phyloP scores from a whole-genome alignment of 1,284 basidiomycete genomes.

The Apiotrichum sp. region DNA sequence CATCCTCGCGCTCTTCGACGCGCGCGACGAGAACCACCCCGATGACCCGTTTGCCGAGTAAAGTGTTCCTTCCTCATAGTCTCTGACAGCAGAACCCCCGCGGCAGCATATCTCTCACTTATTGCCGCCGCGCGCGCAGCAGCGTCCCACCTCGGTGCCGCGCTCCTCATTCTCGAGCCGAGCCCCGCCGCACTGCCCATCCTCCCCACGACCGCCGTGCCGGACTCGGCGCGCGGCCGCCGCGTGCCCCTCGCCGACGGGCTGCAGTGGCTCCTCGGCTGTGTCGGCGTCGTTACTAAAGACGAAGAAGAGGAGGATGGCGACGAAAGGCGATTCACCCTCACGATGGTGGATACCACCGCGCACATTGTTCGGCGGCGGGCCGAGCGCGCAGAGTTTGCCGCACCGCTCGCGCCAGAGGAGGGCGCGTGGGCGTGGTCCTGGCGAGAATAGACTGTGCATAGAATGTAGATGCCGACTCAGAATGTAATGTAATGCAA shows the following conservation, averaged over 20 bases:
- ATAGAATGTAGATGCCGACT: no score
- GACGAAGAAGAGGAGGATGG: no score
- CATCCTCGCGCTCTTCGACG: constrained; percentile 25
- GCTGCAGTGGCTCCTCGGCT: constrained; percentile 26
- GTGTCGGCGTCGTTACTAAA: neutral
- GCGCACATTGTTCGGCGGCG: no score
- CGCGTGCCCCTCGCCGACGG: constrained; percentile 25
- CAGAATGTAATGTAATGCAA: no score
- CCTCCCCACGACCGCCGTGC: constrained; percentile 12
- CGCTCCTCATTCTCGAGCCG: constrained; percentile 35
- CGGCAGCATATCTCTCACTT: constrained; percentile 33
- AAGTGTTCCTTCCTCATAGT: no score
- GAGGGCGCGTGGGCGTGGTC: no score
- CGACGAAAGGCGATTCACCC: no score
- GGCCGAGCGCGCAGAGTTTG: no score
- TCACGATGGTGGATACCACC: no score
- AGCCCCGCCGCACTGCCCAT: constrained; percentile 25
- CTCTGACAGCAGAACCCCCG: constrained; percentile 16
- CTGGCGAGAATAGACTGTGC: no score
- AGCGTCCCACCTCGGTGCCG: constrained; percentile 19
- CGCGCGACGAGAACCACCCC: constrained; percentile 27
- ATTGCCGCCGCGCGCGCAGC: constrained; percentile 23
- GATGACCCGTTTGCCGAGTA: neutral
- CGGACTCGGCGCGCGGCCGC: constrained; percentile 18
- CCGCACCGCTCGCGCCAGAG: no score